Percentiles rank a stretch among this genome's conserved stretches.
phyloP scores from a whole-genome alignment of 83 land plant species.

The Picea mariana region DNA sequence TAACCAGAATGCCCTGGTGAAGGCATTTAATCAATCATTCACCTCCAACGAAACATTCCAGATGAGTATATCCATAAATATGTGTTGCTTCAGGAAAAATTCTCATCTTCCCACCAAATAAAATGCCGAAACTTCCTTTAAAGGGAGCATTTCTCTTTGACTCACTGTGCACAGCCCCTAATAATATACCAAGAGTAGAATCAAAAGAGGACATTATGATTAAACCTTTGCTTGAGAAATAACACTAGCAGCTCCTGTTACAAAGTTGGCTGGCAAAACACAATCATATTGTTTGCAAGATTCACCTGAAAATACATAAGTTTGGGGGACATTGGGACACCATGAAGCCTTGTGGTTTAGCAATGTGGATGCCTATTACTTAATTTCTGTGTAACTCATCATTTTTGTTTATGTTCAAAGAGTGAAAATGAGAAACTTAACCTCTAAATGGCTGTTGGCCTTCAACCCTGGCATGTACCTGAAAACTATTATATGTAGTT shows the following conservation, averaged over 20 bases:
- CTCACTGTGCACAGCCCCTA: background rate
- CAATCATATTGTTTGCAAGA: background rate
- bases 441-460: background rate
- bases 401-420: constrained; percentile 1
- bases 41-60: background rate
- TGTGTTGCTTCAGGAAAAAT: background rate
- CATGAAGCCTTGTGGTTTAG: background rate
- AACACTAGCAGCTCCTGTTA: too few species aligned
- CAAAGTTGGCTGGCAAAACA: background rate
- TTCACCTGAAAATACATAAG: background rate
- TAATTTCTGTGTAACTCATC: background rate
- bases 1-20: background rate
- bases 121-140: background rate
- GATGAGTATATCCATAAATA: background rate
- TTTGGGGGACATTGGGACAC: background rate
- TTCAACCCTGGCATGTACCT: background rate
- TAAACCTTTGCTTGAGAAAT: background rate
- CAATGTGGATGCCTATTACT: constrained; percentile 2
- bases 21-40: background rate
- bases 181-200: background rate
- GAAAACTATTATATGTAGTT: background rate
- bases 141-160: background rate
- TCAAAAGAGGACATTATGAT: background rate
- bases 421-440: background rate
- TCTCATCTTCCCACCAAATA: background rate